Base-by-base conservation (phyloP, 2,329 filamentous ascomycete species). In the Penicillium paneum region DNA sequence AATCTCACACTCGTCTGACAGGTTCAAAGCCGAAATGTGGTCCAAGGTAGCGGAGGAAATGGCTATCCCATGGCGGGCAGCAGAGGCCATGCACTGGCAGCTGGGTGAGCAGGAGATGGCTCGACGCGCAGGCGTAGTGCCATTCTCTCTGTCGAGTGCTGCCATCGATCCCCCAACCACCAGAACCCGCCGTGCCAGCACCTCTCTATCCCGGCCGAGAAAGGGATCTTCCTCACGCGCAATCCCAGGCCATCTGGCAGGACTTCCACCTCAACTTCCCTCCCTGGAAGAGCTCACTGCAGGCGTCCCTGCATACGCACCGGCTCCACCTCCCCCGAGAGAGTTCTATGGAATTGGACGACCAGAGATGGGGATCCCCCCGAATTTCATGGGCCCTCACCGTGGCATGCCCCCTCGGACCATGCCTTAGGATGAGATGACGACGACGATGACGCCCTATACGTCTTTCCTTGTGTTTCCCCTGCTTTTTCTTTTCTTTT, bases 1-100 rank as follows among this genome's bases (percentile, higher is more conserved):
- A 56, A 67, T 51, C 47, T 8, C 26, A 19, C 41, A n/a, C 36
- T 39, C 29, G 38, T 48, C 12, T 7, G 24, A 52, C 70, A 97
- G 93, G 74, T 96, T 97, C 79, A 97, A 97, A 75, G 85, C 90
- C 60, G 91, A 97, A 70, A 97, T 97, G 91, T 99, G 93, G 93
- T 86, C 90, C 56, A 94, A 93, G 68, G 89, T 97, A 21, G 91
- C 92, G 39, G 91, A 94, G 71, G 93, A 97, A 74, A 93, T 99
- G 87, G 87, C 86, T 29, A 87, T 97, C 54, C 94, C 93, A 34
- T 97, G 93, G 93, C 84, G 94, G 67, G 91, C 94, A 17, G 93
- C 90, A 44, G 93, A 99, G 75, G 92, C 91, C 5, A 97, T 97
- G 92, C 94, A 97, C 75, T 99, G 94, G 93, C 89, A 96, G 68